Percentiles rank a stretch among this genome's conserved stretches.
Evolutionary conservation across 441 rosid species (phyloP).

Genomic region (Sinapis alba): DNA sequence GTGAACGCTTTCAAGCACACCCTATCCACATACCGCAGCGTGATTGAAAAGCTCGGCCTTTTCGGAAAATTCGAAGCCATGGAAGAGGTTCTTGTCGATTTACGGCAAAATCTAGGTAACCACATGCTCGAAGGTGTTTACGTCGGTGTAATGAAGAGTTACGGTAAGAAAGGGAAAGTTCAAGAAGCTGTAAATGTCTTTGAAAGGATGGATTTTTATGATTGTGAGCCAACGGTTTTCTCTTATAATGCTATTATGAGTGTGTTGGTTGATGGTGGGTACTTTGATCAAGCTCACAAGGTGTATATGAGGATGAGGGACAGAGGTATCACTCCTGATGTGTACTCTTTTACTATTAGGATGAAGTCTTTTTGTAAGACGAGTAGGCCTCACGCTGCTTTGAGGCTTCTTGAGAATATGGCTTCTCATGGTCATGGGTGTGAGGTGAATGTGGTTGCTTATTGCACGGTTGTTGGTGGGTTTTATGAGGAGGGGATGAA

Average conservation of each 20-base stretch:
- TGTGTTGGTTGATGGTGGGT: slow-evolving; percentile 68
- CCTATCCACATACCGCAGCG: slow-evolving; percentile 66
- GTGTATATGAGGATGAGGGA: slow-evolving; percentile 86
- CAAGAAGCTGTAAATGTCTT: slow-evolving; percentile 87
- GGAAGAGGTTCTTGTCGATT: slow-evolving; percentile 64
- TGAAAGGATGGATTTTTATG: slow-evolving; percentile 94
- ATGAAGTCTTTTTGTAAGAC: slow-evolving; percentile 90
- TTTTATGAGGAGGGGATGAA: slow-evolving; percentile 62
- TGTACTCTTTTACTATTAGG: slow-evolving; percentile 79
- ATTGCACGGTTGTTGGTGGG: slow-evolving; percentile 79
- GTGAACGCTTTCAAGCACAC: slow-evolving; percentile 81
- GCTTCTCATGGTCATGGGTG: slow-evolving; percentile 66
- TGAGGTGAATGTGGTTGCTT: slow-evolving; percentile 68
- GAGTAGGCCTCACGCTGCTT: slow-evolving; percentile 73
- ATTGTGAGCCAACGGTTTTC: slow-evolving; percentile 68
- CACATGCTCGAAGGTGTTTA: slow-evolving; percentile 76
- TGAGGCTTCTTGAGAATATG: slow-evolving; percentile 85
- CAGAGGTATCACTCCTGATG: slow-evolving; percentile 73
- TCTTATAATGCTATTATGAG: slow-evolving; percentile 87
- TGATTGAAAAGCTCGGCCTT: slow-evolving; percentile 77
- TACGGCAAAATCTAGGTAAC: slow-evolving; percentile 53
- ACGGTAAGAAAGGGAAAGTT: slow-evolving; percentile 78
- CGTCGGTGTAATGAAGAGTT: slow-evolving; percentile 67
- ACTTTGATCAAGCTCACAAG: slow-evolving; percentile 82
- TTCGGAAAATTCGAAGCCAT: slow-evolving; percentile 79